Evolutionary conservation across 352 stramenopile genomes (phyloP), one percentile per base, ranked within the genome.

Genomic region (Pelagophyceae sp.): DNA sequence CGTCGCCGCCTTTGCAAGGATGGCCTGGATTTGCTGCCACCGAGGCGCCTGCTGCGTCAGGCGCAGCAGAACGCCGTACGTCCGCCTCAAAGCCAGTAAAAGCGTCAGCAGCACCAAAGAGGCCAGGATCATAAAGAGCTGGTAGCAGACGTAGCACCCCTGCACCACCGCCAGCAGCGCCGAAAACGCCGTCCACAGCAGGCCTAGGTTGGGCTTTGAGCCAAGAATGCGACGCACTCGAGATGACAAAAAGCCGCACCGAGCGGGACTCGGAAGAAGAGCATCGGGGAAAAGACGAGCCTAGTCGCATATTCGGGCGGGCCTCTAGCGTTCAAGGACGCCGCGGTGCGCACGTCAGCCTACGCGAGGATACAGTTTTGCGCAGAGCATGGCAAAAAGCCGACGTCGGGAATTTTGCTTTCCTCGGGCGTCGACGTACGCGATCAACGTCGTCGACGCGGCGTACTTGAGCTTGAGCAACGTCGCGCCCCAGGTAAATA

Each of bases 101-200:
- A 83, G 20, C 15, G 80, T 84, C 31, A 91, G 58, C 0, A 80
- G 75, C 5, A 79, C 72, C 0, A 91, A 74, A 77, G 90, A 85
- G 20, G 69, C 67, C 0, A 81, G 67, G 72, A 91, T 91, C 83
- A 91, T 88, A 50, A 84, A 58, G 72, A 91, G 90, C 78, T 90
- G 86, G 76, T 90, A 90, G 0, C 82, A 35, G 0, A 89, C 87
- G 78, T 88, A 91, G 29, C 82, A 33, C 0, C 88, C 50, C 76
- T 91, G 87, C 0, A 90, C 15, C 0, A 86, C 45, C 3, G 85
- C 86, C 38, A 90, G 81, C 0, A 83, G 40, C 0, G 84, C 65
- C 17, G 82, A 85, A 6, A 86, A 81, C 20, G 83, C 58, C 0
- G 90, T 72, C 87, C 87, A 91, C 76, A 90, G 15, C 33, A 1